Evolutionary conservation across 257 asterid genomes (phyloP).

Genomic region (Misopates orontium): DNA sequence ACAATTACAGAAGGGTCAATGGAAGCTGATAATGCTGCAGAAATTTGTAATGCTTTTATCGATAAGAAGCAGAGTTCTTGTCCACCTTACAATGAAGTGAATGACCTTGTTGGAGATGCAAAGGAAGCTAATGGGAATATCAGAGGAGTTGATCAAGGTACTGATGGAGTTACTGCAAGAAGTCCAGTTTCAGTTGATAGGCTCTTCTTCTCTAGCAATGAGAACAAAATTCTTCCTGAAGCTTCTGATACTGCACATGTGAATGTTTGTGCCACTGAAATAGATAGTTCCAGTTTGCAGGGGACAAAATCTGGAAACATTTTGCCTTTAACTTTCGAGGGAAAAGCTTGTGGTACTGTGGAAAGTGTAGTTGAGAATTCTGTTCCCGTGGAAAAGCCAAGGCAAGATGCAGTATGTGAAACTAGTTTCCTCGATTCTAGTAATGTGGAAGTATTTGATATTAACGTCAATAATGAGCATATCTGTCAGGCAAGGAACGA

Average conservation of each 20-base stretch:
- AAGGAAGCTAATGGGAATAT: constrained; percentile 24
- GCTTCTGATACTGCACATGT: constrained; percentile 21
- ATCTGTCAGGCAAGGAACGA: constrained; percentile 31
- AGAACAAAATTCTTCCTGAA: constrained; percentile 19
- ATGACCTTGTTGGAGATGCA: constrained; percentile 33
- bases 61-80: constrained; percentile 22
- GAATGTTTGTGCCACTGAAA: constrained; percentile 24
- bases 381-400: constrained; percentile 32
- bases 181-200: constrained; percentile 29
- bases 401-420: constrained; percentile 33
- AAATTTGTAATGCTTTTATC: constrained; percentile 25
- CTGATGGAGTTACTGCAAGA: constrained; percentile 30
- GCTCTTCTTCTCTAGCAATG: constrained; percentile 23
- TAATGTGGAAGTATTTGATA: constrained; percentile 37
- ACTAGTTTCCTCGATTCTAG: constrained; percentile 36
- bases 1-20: constrained; percentile 30
- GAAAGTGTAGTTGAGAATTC: constrained; percentile 27
- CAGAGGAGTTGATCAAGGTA: constrained; percentile 29
- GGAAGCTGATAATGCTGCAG: constrained; percentile 24
- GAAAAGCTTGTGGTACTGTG: constrained; percentile 27
- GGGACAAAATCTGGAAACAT: constrained; percentile 28
- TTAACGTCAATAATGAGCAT: constrained; percentile 24
- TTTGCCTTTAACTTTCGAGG: constrained; percentile 33
- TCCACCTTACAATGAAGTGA: constrained; percentile 25
- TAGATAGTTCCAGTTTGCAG: constrained; percentile 27